phyloP scores from a whole-genome alignment of 495 filamentous ascomycete species.

The Penicillium atrosanguineum region DNA sequence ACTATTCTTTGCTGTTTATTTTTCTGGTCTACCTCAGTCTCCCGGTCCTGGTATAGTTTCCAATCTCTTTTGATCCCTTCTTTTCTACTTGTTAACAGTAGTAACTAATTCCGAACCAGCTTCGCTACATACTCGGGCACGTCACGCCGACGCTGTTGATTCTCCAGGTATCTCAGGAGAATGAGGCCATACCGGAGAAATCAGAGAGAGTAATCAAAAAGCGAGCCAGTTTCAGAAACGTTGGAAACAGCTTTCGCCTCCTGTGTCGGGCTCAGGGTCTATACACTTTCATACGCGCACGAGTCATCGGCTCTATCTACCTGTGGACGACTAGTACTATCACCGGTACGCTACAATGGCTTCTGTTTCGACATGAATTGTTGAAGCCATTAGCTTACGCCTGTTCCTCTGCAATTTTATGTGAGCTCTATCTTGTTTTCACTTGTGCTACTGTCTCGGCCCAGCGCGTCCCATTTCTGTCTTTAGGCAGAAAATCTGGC shows the following conservation, averaged over 20 bases:
- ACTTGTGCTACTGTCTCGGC: constrained; percentile 2
- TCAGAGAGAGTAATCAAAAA: background rate
- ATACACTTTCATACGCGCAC: background rate
- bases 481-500: background rate
- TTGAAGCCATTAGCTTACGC: background rate
- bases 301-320: background rate
- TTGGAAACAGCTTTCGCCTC: background rate
- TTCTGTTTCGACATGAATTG: background rate
- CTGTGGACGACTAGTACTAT: background rate
- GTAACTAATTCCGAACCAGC: background rate
- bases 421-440: background rate
- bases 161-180: background rate
- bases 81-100: background rate
- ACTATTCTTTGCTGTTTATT: no score
- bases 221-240: background rate
- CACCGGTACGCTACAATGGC: background rate
- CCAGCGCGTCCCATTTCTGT: background rate
- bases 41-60: no score
- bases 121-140: constrained; percentile 2
- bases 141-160: background rate
- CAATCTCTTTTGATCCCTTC: no score
- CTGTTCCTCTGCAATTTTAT: constrained; percentile 1
- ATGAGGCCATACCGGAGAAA: background rate
- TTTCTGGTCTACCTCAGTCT: no score
- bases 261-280: background rate